phyloP scores from a whole-genome alignment of 2,329 filamentous ascomycete species.

The Calonectria pauciramosa region DNA sequence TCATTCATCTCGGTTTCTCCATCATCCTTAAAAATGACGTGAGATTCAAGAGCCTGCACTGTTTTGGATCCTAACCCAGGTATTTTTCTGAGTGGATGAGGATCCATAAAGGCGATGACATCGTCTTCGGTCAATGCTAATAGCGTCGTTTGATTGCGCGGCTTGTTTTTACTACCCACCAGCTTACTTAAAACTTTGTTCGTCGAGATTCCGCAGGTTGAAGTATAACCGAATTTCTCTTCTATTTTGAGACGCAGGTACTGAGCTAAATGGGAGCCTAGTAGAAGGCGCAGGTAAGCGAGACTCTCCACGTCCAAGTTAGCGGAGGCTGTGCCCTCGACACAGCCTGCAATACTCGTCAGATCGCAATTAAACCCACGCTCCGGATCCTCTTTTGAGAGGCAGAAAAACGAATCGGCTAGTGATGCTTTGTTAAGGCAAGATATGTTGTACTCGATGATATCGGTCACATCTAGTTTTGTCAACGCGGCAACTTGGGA shows the following conservation, averaged over 20 bases:
- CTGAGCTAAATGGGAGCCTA: conserved; percentile 86
- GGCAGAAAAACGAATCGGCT: conserved; percentile 81
- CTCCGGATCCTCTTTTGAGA: conserved; percentile 80
- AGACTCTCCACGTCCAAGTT: conserved; percentile 50
- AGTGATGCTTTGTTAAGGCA: conserved; percentile 78
- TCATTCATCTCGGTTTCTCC: conserved; percentile 47
- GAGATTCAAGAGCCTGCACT: conserved; percentile 62
- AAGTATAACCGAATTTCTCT: conserved; percentile 84
- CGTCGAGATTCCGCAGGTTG: conserved; percentile 88
- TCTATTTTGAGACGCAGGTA: conserved; percentile 82
- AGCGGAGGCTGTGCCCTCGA: conserved; percentile 52
- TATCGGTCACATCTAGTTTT: conserved; percentile 81
- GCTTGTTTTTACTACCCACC: conserved; percentile 87
- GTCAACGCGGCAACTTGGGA: not conserved
- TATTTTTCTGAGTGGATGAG: conserved; percentile 81
- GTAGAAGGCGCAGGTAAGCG: conserved; percentile 72
- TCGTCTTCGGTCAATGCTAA: conserved; percentile 73
- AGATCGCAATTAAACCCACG: conserved; percentile 87
- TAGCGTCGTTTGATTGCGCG: conserved; percentile 87
- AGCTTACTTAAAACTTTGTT: conserved; percentile 91
- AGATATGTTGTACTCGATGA: conserved; percentile 84
- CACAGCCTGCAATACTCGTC: conserved; percentile 73
- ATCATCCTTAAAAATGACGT: conserved; percentile 58
- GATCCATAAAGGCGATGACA: conserved; percentile 79
- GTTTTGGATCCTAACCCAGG: conserved; percentile 88